These are phyloP conservation scores for Aureobasidium sp. DNA, from an alignment of 2,329 filamentous ascomycete species.

Conservation along the genomic window DNA sequence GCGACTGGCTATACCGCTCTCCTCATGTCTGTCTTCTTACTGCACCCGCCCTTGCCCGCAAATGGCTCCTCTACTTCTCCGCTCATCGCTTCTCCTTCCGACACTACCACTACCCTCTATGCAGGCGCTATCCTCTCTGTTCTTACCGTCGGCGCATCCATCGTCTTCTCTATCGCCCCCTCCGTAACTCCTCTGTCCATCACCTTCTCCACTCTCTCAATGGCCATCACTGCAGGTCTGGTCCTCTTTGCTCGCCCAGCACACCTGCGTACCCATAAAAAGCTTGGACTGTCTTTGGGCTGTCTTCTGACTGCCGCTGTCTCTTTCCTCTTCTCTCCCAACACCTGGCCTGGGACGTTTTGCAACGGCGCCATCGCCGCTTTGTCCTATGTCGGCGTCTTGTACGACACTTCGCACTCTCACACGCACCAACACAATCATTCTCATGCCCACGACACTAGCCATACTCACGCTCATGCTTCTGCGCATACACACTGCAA, in stretches of 20 bases:
- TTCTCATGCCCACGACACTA: constrained; percentile 25
- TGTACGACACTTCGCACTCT: constrained; percentile 33
- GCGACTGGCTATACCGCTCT: constrained; percentile 43
- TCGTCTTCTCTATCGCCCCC: constrained; percentile 29
- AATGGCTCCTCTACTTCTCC: constrained; percentile 9
- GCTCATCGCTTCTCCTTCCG: constrained; percentile 9
- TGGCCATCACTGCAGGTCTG: constrained; percentile 37
- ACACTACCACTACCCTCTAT: constrained; percentile 24
- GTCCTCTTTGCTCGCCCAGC: constrained; percentile 37
- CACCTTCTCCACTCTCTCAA: constrained; percentile 34
- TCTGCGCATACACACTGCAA: constrained; percentile 20
- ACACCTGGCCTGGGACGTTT: constrained; percentile 30
- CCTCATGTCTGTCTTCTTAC: constrained; percentile 37
- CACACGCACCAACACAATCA: constrained; percentile 26
- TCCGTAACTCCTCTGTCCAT: constrained; percentile 30
- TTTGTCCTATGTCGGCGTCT: constrained; percentile 32
- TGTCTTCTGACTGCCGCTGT: constrained; percentile 27
- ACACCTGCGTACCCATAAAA: constrained; percentile 33
- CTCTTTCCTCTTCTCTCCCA: constrained; percentile 31
- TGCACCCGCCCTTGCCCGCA: constrained; percentile 43
- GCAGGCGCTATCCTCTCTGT: constrained; percentile 34
- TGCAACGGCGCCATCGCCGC: constrained; percentile 29
- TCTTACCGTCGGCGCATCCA: constrained; percentile 31
- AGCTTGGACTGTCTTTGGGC: constrained; percentile 29
- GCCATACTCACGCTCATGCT: background rate